Evolutionary conservation across 1,139 yeast genomes (phyloP), one percentile per base, ranked within the genome.

Genomic region (Debaryomyces sp.): DNA sequence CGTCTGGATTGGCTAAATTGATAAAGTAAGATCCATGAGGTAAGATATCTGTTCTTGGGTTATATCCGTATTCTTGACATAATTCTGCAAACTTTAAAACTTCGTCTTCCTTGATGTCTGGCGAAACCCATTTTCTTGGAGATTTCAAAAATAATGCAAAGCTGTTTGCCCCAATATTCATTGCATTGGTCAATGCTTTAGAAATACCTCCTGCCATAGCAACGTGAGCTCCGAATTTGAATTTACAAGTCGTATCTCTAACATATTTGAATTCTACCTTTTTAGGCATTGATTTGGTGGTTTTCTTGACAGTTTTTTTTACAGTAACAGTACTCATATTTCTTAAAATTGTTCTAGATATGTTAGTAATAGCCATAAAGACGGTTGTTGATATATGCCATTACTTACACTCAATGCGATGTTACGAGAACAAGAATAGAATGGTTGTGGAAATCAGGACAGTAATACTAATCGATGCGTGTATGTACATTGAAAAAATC

Each of bases 1-100:
- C 68, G 57, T 90, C 97, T 0, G 98, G 97, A 56, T 90, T 91
- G 15, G 96, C 98, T 54, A 94, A 70, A 61, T 94, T 94, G 60
- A 94, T 91, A 59, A 94, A 84, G 64, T 92, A 94, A 22, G 96
- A 89, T 0, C 97, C 98, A 66, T 94, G 99, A 0, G 99, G 99
- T 46, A 94, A 75, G 42, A 91, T 78, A 59, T 91, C 96, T 15
- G 85, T 86, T 46, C 80, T 62, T 1, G 97, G 85, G 61, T 91
- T 80, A 65, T 85, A 92, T 1, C 85, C 81, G 60, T 78, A 76
- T 48, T 80, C 68, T 45, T 75, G 70, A 63, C 96, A 89, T 18
- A 82, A 71, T 4, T 73, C 71, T 53, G 79, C 78, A 68, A 92
- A 94, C 55, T 82, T 80, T 4, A 65, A 66, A 9, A 86, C 83